These are phyloP conservation scores for Solanum pimpinellifolium DNA, from an alignment of 257 asterid species.

Conservation along the genomic window DNA sequence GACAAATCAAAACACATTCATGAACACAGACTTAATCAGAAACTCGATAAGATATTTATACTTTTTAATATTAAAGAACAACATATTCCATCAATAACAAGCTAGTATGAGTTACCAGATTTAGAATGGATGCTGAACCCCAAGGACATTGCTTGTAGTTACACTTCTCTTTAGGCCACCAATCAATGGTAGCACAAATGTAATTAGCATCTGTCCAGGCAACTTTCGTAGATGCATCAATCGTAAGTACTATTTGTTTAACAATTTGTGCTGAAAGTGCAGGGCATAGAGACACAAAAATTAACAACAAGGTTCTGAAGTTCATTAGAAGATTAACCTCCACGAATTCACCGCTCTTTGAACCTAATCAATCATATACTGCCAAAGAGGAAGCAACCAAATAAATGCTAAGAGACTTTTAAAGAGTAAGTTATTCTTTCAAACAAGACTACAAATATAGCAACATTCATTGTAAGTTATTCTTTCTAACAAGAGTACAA, in stretches of 20 bases:
- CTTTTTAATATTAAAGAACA: neutral
- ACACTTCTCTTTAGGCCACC: constrained; percentile 98
- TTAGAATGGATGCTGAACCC: constrained; percentile 60
- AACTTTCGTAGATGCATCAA: constrained; percentile 37
- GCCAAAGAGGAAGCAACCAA: neutral
- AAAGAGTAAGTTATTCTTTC: neutral
- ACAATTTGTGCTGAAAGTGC: constrained; percentile 31
- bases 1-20: constrained; percentile 15
- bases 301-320: constrained; percentile 15
- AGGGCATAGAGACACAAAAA: constrained; percentile 37
- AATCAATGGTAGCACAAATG: constrained; percentile 85
- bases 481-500: neutral
- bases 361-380: constrained; percentile 14
- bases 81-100: neutral
- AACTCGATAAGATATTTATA: neutral
- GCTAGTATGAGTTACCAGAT: constrained; percentile 37
- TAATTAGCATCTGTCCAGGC: constrained; percentile 66
- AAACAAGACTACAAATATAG: neutral
- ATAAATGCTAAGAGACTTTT: neutral
- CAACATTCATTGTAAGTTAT: neutral
- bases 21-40: neutral
- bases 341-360: constrained; percentile 12
- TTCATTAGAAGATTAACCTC: constrained; percentile 34
- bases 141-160: constrained; percentile 77
- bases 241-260: constrained; percentile 30